These are phyloP conservation scores for Aspergillus novofumigatus DNA, from an alignment of 2,329 filamentous ascomycete species.

Conservation along the genomic window DNA sequence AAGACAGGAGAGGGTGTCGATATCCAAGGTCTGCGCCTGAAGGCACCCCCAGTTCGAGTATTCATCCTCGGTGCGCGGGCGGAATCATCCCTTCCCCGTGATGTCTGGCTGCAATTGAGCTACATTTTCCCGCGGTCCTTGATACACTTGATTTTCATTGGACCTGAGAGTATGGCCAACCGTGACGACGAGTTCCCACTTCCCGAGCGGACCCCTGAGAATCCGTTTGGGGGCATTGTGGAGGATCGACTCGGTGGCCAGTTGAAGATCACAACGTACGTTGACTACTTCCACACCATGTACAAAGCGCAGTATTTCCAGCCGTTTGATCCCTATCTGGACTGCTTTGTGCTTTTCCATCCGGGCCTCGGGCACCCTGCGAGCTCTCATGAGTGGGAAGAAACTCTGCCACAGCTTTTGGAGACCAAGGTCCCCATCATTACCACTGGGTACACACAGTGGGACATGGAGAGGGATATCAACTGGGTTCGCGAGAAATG, in stretches of 20 bases:
- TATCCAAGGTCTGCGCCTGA: constrained; percentile 75
- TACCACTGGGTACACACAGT: constrained; percentile 92
- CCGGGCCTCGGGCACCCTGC: constrained; percentile 93
- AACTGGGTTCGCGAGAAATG: constrained; percentile 84
- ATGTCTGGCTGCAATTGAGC: constrained; percentile 91
- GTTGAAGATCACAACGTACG: constrained; percentile 96
- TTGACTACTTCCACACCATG: constrained; percentile 96
- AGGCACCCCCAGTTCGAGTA: constrained; percentile 81
- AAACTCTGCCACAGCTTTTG: constrained; percentile 81
- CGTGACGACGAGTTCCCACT: constrained; percentile 90
- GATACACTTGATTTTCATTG: constrained; percentile 90
- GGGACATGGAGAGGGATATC: constrained; percentile 89
- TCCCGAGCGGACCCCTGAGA: constrained; percentile 74
- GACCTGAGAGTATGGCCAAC: constrained; percentile 92
- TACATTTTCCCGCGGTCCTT: constrained; percentile 90
- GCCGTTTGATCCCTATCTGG: constrained; percentile 96
- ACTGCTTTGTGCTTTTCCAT: constrained; percentile 96
- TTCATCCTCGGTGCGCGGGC: constrained; percentile 93
- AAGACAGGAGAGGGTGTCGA: constrained; percentile 68
- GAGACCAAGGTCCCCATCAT: constrained; percentile 96
- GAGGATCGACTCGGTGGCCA: constrained; percentile 84
- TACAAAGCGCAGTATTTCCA: constrained; percentile 87
- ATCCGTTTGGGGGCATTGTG: constrained; percentile 90
- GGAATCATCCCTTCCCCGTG: constrained; percentile 91
- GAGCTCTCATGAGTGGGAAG: constrained; percentile 87